Base-by-base conservation (phyloP, 2,329 filamentous ascomycete species). In the Calycina herbarum region DNA sequence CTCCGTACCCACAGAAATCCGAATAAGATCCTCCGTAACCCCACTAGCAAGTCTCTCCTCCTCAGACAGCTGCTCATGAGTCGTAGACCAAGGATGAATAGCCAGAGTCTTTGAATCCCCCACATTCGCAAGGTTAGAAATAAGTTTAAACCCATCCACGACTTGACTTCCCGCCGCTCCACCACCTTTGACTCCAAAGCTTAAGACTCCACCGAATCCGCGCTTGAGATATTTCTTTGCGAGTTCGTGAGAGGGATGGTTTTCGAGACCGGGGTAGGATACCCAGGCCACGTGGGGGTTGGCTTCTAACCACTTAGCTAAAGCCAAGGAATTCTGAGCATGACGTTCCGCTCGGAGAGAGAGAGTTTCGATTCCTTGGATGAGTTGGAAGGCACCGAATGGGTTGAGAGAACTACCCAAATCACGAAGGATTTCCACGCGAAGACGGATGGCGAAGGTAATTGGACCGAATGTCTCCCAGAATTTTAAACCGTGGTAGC, bases 101-200 rank as follows among this genome's bases (percentile, higher is more conserved):
- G 94, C 94, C 68, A 97, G 82, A 6, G 94, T 96, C 85, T 98
- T 98, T 59, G 91, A 92, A 78, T 98, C 94, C 65, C 94, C 94
- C 33, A 98, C 94, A 77, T 99, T 99, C 65, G 95, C 95, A 72
- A 98, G 82, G 80, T 98, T 97, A 20, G 93, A 96, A 73, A 98
- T 93, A 72, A 99, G 81, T 85, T 96, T 95, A 82, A 99, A 96
- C 72, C 88, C 88, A 79, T 99, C 95, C 62, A 98, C 95, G 38
- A 98, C 87, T 79, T 93, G 88, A 77, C 88, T 91, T 67, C 95
- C 94, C 17, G 91, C 93, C n/a, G 81, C 83, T 67, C 86, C 92
- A 67, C 92, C 93, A 2, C 94, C 94, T 82, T 96, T 96, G 68
- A 97, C 90, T 62, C 95, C 95, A 73, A 99, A 95, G 73, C 91